These are phyloP conservation scores for Dictyostelium discoideum DNA, from an alignment of 78 protist species.

Conservation along the genomic window DNA sequence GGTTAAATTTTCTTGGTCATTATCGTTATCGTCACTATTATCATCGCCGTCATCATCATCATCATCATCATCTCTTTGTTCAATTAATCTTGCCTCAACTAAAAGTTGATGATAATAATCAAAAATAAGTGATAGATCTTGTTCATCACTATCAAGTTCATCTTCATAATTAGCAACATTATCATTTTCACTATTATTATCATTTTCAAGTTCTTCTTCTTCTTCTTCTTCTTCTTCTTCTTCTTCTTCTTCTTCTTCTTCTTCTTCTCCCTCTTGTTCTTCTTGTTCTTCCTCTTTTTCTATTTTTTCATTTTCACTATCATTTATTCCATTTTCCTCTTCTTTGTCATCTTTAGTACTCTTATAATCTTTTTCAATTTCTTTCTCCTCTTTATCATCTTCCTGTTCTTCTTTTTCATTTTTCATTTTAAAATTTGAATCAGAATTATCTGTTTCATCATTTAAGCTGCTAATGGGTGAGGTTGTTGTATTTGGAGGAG, in stretches of 20 bases:
- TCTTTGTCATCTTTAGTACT: too few species aligned
- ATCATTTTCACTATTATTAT: not conserved
- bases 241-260: not conserved
- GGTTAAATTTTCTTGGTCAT: not conserved
- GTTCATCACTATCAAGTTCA: not conserved
- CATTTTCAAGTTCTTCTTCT: not conserved
- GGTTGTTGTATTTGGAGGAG: not conserved
- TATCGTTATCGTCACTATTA: not conserved
- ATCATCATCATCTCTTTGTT: not conserved
- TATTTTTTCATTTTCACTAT: not conserved
- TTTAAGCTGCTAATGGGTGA: not conserved
- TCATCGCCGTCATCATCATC: constrained; percentile 24
- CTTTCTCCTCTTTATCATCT: not conserved
- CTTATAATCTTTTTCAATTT: not conserved
- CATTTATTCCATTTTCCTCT: not conserved
- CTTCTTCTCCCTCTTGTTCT: not conserved
- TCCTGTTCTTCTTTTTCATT: not conserved
- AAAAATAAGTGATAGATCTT: not conserved
- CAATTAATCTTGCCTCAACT: not conserved
- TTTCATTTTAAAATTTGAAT: not conserved
- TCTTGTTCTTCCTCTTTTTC: not conserved
- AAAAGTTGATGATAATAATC: constrained; percentile 36
- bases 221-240: not conserved
- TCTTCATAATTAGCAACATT: not conserved
- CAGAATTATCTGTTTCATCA: not conserved